Base-by-base conservation (phyloP, 179 eudicot species). In the Patellifolia procumbens region DNA sequence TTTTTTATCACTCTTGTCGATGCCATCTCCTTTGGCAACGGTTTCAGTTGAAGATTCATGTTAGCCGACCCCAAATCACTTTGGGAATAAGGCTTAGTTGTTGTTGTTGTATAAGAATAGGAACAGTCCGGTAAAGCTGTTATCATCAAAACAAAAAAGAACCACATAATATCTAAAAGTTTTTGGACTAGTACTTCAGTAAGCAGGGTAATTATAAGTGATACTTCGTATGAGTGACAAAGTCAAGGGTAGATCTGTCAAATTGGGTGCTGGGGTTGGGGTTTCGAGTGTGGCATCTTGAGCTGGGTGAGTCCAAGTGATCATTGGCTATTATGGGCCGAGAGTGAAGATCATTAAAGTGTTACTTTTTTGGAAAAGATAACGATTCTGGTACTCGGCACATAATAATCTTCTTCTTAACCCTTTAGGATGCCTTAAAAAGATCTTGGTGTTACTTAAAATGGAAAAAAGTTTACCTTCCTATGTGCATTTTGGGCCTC, bases 181-280 rank as follows among this genome's bases (percentile, higher is more conserved):
- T 20, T 29, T 19, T n/a, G 2, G 19, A 59, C 24, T 58, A 55
- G 42, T 35, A 29, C 32, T 42, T 9, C 42, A 20, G 55, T 45
- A 35, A 51, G 71, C 24, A 1, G 37, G 34, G 34, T n/a, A n/a
- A n/a, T n/a, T n/a, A n/a, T n/a, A n/a, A n/a, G n/a, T n/a, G n/a
- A n/a, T n/a, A n/a, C n/a, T n/a, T n/a, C n/a, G n/a, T n/a, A 45
- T 62, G 35, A 58, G 32, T 39, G 79, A 43, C 43, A 75, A 9
- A 15, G 45, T 53, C 7, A 32, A 22, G 31, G 63, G 15, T 39
- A 24, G 55, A n/a, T n/a, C n/a, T n/a, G n/a, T n/a, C n/a, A n/a
- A n/a, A n/a, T n/a, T n/a, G n/a, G n/a, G n/a, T n/a, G n/a, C n/a
- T n/a, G n/a, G n/a, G n/a, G n/a, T n/a, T n/a, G n/a, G n/a, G n/a